Evolutionary conservation across 495 filamentous ascomycete genomes (phyloP), one percentile per base, ranked within the genome.

Genomic region (Cenococcum geophilum): DNA sequence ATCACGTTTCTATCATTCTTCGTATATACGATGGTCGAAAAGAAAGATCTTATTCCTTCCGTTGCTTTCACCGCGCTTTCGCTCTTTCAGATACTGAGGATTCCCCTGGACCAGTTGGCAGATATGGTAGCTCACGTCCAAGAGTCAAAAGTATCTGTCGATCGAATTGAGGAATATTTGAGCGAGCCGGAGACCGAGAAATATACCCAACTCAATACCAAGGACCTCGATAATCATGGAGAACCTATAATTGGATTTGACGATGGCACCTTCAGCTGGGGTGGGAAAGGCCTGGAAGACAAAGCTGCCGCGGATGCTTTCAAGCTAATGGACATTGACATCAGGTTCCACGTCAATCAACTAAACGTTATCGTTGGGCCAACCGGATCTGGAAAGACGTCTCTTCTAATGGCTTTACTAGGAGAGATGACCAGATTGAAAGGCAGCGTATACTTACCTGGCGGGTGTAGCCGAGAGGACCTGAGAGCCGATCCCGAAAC

Each of bases 71-170:
- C 95, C 20, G 89, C 93, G 14, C 82, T 99, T 42, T 97, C 95
- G 0, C 85, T 99, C 64, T 99, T 99, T 75, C 89, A 86, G 57
- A 83, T 99, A n/a, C 86, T 99, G 27, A 85, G 95, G 42, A 86
- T 96, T 58, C 95, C 95, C 9, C 75, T 99, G 55, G 95, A 99
- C 74, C 95, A 97, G 70, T 79, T 99, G 4, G 95, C 95, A 49
- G 95, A 99, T 71, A 99, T 99, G 95, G 84, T 99, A 70, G 95
- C 95, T 37, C 95, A 96, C 71, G 92, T 99, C 8, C 91, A 96
- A 75, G 95, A 99, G 75, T 89, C 91, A 10, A 93, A 95, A 76
- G 95, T 99, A 34, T 97, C 95, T 1, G 82, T 99, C 49, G 92
- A 95, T 70, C 91, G 95, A 75, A 90, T 99, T 20, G 93, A 99